Evolutionary conservation across 2,329 filamentous ascomycete species (phyloP).

Genomic region (Plectosphaerella plurivora): DNA sequence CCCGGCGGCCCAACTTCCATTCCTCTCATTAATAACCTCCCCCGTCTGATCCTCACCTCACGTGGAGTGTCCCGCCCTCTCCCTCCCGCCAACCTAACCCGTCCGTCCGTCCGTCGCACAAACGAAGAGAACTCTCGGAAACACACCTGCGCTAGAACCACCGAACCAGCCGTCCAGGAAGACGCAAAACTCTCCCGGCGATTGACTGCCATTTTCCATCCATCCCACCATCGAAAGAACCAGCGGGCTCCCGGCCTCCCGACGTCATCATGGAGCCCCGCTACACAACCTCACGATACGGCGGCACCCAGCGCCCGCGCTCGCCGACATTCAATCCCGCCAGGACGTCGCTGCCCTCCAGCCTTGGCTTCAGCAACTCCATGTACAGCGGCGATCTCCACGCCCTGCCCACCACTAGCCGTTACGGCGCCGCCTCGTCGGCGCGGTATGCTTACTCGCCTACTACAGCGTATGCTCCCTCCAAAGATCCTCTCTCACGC

Average conservation of each 20-base stretch:
- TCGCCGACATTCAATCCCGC: slow-evolving; percentile 45
- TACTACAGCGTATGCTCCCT: slow-evolving; percentile 50
- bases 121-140: neutral
- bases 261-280: slow-evolving; percentile 13
- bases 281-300: slow-evolving; percentile 12
- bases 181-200: neutral
- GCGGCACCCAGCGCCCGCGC: slow-evolving; percentile 18
- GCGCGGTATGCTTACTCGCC: slow-evolving; percentile 10
- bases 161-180: too few species aligned
- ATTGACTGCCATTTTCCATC: neutral
- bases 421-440: slow-evolving; percentile 15
- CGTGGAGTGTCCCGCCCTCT: neutral
- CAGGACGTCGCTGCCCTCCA: slow-evolving; percentile 48
- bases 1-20: too few species aligned
- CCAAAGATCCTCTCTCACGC: slow-evolving; percentile 45
- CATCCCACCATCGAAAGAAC: neutral
- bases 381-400: slow-evolving; percentile 51
- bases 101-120: neutral
- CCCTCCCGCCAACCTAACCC: neutral
- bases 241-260: neutral
- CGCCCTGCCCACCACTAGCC: slow-evolving; percentile 40
- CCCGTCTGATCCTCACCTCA: neutral
- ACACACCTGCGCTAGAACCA: too few species aligned
- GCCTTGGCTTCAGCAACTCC: slow-evolving; percentile 40
- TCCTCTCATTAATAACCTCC: too few species aligned